Base-by-base conservation (phyloP, 2,329 filamentous ascomycete species). In the Ophiostoma perfectum region DNA sequence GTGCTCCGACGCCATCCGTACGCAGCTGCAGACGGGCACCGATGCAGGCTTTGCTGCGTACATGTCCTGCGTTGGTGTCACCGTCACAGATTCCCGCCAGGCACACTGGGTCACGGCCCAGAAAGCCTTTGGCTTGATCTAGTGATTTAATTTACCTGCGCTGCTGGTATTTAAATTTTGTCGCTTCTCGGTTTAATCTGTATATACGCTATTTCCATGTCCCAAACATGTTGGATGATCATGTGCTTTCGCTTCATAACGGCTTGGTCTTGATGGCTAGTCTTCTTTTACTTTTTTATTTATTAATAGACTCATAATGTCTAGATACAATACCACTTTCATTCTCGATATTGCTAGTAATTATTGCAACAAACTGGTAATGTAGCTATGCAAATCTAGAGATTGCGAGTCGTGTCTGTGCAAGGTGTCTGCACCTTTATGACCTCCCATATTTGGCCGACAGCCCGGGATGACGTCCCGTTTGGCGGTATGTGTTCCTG, bases 71-170 rank as follows among this genome's bases (percentile, higher is more conserved):
- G 78, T 86, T 14, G 80, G 78, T 1, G 77, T 79, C 2, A 41
- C 71, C 0, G 70, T 76, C 0, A 67, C 75, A 0, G 45, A 66
- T 9, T 11, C 45, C 3, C 77, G 83, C 2, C 66, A 72, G 64
- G 77, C 71, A 1, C 83, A 81, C 74, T 82, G 83, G 76, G 71
- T 71, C 4, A 70, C 75, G 3, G 84, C 84, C 1, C 84, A 84
- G 79, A 49, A 71, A 55, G 83, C 81, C 0, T 84, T 86, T 73
- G 75, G 74, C 4, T 70, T 75, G 58, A 42, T 18, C n/a, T 42
- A 16, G 16, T 63, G 11, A 63, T 60, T 2, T 27, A 27, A 27
- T 27, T 2, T 6, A 18, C 49, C 18, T 18, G 47, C 27, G 27
- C 27, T 27, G 27, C 27, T 52, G 49, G 7, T 36, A 55, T 55